Conservation (phyloP, 495 filamentous ascomycete species). For the Aspergillus avenaceus region DNA sequence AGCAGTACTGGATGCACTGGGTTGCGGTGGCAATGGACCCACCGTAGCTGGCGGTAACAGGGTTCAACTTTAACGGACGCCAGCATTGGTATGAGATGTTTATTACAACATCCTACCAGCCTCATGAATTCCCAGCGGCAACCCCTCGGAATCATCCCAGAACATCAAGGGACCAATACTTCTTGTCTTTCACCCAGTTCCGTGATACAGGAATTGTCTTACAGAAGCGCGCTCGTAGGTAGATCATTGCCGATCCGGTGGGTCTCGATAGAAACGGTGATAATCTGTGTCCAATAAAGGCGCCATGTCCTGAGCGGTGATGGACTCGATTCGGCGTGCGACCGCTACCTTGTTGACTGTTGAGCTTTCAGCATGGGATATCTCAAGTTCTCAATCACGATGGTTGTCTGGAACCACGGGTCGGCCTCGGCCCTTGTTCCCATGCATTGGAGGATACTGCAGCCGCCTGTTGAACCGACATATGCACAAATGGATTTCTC, state of each 20-base stretch:
- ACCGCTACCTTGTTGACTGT: not conserved
- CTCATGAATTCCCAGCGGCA: not conserved
- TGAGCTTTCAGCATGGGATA: not conserved
- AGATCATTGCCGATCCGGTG: not conserved
- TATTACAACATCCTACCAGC: not conserved
- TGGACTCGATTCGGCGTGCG: not conserved
- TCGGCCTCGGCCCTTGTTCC: not conserved
- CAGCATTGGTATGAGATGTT: not conserved
- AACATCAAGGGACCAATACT: not conserved
- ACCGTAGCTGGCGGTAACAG: not conserved
- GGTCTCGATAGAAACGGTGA: not conserved
- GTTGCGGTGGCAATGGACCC: not conserved
- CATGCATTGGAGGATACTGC: not conserved
- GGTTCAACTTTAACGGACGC: not conserved
- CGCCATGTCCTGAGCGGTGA: not conserved
- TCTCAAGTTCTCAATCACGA: not conserved
- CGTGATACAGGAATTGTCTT: not conserved
- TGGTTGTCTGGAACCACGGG: not conserved
- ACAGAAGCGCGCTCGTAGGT: not conserved
- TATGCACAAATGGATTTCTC: no score
- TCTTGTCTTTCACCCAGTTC: not conserved
- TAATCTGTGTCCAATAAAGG: not conserved
- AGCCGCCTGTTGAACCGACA: not conserved
- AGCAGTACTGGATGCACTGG: no score
- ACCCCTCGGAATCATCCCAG: not conserved